Evolutionary conservation across 2,329 filamentous ascomycete genomes (phyloP), one percentile per base, ranked within the genome.

Genomic region (Juglanconis sp.): DNA sequence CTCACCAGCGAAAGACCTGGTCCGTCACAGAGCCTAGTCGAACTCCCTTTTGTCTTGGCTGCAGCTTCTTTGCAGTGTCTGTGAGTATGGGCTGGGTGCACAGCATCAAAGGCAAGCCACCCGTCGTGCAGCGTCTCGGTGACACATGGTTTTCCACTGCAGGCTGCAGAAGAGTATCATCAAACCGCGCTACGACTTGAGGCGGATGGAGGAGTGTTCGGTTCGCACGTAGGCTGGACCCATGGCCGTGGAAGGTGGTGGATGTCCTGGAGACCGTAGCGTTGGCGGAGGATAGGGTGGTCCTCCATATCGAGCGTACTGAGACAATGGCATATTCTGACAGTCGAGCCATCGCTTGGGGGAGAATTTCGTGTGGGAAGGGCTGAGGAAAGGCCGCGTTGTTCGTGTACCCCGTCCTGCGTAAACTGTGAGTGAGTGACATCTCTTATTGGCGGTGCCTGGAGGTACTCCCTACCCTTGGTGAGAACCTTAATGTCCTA

Each of bases 71-170:
- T 5, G n/a, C 5, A 32, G 24, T 32, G n/a, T 13, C 9, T 24
- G n/a, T 5, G 17, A 9, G 9, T 24, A 46, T 30, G n/a, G 17
- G 17, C 15, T 31, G 17, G 51, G 51, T 10, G 11, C 52, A 58
- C 60, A 49, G 42, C 56, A 56, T 62, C 15, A 54, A 35, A 59
- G 36, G 51, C 57, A 56, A 38, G 44, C 47, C 30, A 57, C 17
- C 40, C 49, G 60, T 24, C 32, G 49, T 49, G 58, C 35, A 11
- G 48, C 48, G 49, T 51, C 51, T 55, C 44, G 53, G 38, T 36
- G 53, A 31, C n/a, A 34, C 34, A 53, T 32, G 31, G 44, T 7
- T 17, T 56, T 48, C n/a, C n/a, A 44, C 52, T 11, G 52, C 47
- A 47, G 56, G 11, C 9, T 36, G n/a, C 42, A 47, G 36, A 34